A percentile compares a stretch with the other conserved stretches of the same genome.
These are phyloP conservation scores for Periconia macrospinosa DNA, from an alignment of 2,329 filamentous ascomycete genomes.

Conservation along the genomic window DNA sequence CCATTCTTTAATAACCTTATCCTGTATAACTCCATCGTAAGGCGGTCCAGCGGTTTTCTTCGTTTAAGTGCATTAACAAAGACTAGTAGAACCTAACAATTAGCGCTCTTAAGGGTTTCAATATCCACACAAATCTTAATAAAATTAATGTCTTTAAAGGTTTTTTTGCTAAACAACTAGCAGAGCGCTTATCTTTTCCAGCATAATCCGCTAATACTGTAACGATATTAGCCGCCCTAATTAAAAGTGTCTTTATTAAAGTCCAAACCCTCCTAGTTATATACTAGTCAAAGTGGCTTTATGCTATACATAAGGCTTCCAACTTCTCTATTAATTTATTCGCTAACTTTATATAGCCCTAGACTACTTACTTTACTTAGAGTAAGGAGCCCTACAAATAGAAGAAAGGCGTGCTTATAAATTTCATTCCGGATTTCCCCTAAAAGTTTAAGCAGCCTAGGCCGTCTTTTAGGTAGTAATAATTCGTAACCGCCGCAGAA, in stretches of 20 bases:
- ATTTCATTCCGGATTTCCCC: conserved; percentile 8
- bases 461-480: conserved; percentile 8
- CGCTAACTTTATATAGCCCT: conserved; percentile 5
- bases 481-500: conserved; percentile 2
- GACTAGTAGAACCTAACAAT: conserved; percentile 10
- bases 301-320: conserved; percentile 9
- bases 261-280: conserved; percentile 8
- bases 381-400: conserved; percentile 8
- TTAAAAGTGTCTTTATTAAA: conserved; percentile 6
- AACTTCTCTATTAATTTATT: conserved; percentile 9
- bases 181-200: conserved; percentile 5
- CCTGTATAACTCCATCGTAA: conserved; percentile 9
- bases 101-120: conserved; percentile 1
- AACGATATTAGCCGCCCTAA: conserved; percentile 6
- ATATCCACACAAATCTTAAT: conserved; percentile 13
- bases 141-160: conserved; percentile 10
- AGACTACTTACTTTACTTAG: conserved; percentile 4
- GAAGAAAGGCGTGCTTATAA: conserved; percentile 8
- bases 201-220: conserved; percentile 2
- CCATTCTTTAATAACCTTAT: conserved; percentile 8
- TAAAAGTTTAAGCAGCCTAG: conserved; percentile 7
- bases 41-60: conserved; percentile 5
- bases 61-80: conserved; percentile 12
- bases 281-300: conserved; percentile 10
- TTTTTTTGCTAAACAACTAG: conserved; percentile 5